Base-by-base conservation (phyloP, 2,329 filamentous ascomycete species). In the Fonsecaea multimorphosa region DNA sequence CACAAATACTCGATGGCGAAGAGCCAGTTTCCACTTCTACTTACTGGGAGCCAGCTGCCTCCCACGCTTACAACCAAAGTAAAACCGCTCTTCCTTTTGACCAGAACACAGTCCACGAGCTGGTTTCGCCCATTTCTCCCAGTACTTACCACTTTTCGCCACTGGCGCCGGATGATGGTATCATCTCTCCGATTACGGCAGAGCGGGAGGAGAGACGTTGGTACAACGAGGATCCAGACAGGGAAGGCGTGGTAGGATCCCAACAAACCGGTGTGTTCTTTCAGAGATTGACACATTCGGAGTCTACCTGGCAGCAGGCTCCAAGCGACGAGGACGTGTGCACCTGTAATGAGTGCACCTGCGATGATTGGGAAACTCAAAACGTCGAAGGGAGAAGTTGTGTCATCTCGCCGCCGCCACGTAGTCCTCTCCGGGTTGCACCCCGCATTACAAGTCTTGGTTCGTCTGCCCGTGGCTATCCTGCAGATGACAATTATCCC, bases 41-140 rank as follows among this genome's bases (percentile, higher is more conserved):
- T 12, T 61, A 44, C 4, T 53, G 29, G 55, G 44, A 34, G n/a
- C 58, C 62, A 29, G 29, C 27, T 16, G 12, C 29, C 12, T 60
- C 63, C 9, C 8, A 19, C 27, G 3, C 16, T n/a, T 49, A 51
- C n/a, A 32, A 51, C 14, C 22, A 24, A 8, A 61, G 51, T 19
- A 32, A n/a, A 8, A 54, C 53, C 34, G 29, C n/a, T 3, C 7
- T 16, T 27, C 12, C 29, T 29, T 27, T 29, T 12, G 34, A 56
- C 44, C 51, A 14, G 14, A 38, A 12, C 6, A 19, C 31, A 16
- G 19, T 38, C 11, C 55, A 27, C 8, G 34, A 19, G 22, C 55
- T 36, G 46, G 55, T 64, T 3, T 64, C 56, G 19, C 61, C 49
- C n/a, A 24, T 54, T 61, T 40, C 51, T 24, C 12, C 58, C 16